These are phyloP conservation scores for Halophytophthora polymorphica DNA, from an alignment of 352 stramenopile genomes.

Conservation along the genomic window DNA sequence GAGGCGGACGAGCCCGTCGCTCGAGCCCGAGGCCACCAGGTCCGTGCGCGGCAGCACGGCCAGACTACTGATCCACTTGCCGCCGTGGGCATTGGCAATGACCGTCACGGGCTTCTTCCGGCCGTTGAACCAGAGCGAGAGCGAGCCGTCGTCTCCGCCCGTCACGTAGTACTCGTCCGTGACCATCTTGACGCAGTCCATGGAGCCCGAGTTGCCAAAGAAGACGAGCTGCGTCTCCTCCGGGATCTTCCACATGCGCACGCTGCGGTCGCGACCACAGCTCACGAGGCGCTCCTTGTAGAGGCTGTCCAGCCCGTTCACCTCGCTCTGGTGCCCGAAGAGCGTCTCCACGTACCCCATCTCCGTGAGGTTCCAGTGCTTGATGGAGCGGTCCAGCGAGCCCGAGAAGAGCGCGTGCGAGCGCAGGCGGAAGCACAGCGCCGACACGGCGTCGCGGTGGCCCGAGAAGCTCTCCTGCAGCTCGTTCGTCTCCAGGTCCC, in stretches of 20 bases:
- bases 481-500: conserved; percentile 69
- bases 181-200: conserved; percentile 92
- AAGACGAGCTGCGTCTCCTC: conserved; percentile 95
- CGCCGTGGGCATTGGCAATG: conserved; percentile 84
- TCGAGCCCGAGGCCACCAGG: conserved; percentile 89
- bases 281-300: conserved; percentile 91
- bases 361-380: conserved; percentile 95
- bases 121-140: conserved; percentile 91
- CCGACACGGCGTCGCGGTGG: conserved; percentile 88
- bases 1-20: conserved; percentile 88
- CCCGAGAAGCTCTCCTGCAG: conserved; percentile 88
- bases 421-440: conserved; percentile 83
- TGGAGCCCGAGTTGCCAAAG: conserved; percentile 85
- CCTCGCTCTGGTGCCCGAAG: conserved; percentile 90
- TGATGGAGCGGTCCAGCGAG: conserved; percentile 90
- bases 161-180: conserved; percentile 93
- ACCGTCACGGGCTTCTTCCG: conserved; percentile 92
- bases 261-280: conserved; percentile 87
- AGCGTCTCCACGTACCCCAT: conserved; percentile 96
- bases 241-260: conserved; percentile 95
- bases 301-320: conserved; percentile 88
- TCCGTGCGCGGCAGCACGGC: conserved; percentile 89
- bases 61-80: conserved; percentile 89
- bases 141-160: conserved; percentile 85
- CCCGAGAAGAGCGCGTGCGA: conserved; percentile 91